phyloP scores from a whole-genome alignment of 2,329 filamentous ascomycete species.

The Phoma sp. region DNA sequence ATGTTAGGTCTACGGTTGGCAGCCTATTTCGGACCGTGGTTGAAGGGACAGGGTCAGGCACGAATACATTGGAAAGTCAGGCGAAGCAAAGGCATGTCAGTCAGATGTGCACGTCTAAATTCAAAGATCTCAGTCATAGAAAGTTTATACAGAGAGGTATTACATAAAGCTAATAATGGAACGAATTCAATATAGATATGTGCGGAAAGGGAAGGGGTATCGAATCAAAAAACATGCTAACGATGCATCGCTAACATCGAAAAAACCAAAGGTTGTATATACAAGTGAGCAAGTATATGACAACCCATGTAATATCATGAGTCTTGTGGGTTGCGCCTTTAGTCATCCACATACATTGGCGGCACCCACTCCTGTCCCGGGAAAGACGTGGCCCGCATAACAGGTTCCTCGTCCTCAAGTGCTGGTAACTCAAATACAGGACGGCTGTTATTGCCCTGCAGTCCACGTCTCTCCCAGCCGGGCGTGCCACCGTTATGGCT shows the following conservation, averaged over 20 bases:
- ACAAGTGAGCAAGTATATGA: neutral
- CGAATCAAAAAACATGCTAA: conserved; percentile 10
- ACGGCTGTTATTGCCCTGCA: conserved; percentile 28
- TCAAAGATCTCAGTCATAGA: too few species aligned
- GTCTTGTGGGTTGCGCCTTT: neutral
- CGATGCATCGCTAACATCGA: conserved; percentile 14
- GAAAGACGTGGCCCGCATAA: conserved; percentile 73
- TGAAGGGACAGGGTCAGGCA: too few species aligned
- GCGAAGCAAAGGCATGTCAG: neutral
- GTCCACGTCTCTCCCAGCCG: conserved; percentile 36
- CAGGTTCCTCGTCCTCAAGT: conserved; percentile 57
- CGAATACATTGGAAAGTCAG: too few species aligned
- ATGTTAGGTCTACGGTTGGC: neutral
- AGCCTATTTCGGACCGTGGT: conserved; percentile 3
- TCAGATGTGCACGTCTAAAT: too few species aligned
- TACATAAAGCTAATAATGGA: neutral
- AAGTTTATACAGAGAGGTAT: neutral
- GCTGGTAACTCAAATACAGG: conserved; percentile 45
- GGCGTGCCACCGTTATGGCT: conserved; percentile 34
- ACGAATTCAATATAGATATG: neutral
- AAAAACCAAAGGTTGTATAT: conserved; percentile 2
- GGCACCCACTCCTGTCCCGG: conserved; percentile 76
- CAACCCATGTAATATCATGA: neutral
- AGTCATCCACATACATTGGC: conserved; percentile 46
- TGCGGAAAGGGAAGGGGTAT: conserved; percentile 17